Evolutionary conservation across 148 eudicot species (phyloP), one percentile per base, ranked within the genome.

Genomic region (Rhododendron williamsianum): DNA sequence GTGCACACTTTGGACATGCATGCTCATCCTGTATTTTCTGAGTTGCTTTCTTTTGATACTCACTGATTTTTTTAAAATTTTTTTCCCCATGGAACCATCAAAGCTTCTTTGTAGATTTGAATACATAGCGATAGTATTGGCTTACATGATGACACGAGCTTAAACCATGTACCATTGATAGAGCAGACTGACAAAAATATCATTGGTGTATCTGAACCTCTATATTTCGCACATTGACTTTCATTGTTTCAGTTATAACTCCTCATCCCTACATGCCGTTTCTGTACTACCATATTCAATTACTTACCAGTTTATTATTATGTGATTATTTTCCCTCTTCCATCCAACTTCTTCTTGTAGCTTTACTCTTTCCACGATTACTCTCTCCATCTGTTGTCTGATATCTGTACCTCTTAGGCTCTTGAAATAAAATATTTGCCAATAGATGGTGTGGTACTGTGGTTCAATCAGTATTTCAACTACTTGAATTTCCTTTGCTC

Each of bases 331-430:
- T 5, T 67, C 72, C 25, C 72, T 25, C 25, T 21, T 77, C 30
- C 43, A 48, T 48, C 30, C 27, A 43, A n/a, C 33, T 48, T 78
- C 9, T 48, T 78, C 3, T 78, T 6, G 3, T 25, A 46, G 10
- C 4, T 79, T 48, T 51, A 51, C 52, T 30, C 60, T 25, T 78
- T 79, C n/a, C 18, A 4, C 1, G 27, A 79, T 27, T 46, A 23
- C 2, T 23, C 2, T 46, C 35, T 45, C 30, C 19, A 45, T n/a
- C 54, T 25, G 54, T 11, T 46, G 81, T 46, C 81, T 46, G 54
- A n/a, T 46, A 38, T 78, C 19, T 49, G 63, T 80, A 6, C 82
- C 82, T 80, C 82, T 27, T 49, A 49, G 82, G 41, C 82, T 16
- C 36, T 80, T 15, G 12, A 80, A 80, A 80, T 15, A 33, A 27